phyloP scores from a whole-genome alignment of 768 basidiomycete species.

The Psilocybe cyanescens region DNA sequence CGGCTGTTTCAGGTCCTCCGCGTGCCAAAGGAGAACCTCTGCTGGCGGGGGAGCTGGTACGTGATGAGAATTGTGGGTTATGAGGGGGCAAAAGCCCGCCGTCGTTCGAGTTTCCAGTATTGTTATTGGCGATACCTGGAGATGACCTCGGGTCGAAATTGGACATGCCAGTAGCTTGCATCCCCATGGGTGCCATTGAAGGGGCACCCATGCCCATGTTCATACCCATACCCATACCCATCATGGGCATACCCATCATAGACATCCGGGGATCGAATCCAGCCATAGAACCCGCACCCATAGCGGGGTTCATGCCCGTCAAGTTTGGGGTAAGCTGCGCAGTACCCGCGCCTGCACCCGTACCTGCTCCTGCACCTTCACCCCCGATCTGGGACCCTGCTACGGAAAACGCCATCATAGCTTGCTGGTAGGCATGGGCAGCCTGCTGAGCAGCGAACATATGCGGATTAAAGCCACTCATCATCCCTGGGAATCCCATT shows the following conservation, averaged over 20 bases:
- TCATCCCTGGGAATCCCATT: slow-evolving; percentile 66
- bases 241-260: slow-evolving; percentile 80
- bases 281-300: slow-evolving; percentile 24
- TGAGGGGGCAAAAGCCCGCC: slow-evolving; percentile 41
- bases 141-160: slow-evolving; percentile 63
- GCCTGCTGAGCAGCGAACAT: slow-evolving; percentile 88
- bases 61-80: slow-evolving; percentile 41
- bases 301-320: slow-evolving; percentile 41
- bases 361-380: slow-evolving; percentile 45
- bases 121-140: slow-evolving; percentile 31
- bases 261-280: slow-evolving; percentile 79
- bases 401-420: slow-evolving; percentile 81
- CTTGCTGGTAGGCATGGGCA: slow-evolving; percentile 87
- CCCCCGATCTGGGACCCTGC: slow-evolving; percentile 78
- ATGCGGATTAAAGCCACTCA: slow-evolving; percentile 64
- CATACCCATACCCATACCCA: slow-evolving; percentile 48
- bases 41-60: slow-evolving; percentile 54
- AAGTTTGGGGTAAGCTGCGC: slow-evolving; percentile 53
- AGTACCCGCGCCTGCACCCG: slow-evolving; percentile 27
- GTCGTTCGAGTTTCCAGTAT: slow-evolving; percentile 31
- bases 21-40: slow-evolving; percentile 57
- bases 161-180: slow-evolving; percentile 69
- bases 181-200: slow-evolving; percentile 41
- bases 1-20: slow-evolving; percentile 19
- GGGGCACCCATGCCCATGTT: slow-evolving; percentile 34